A percentile compares a stretch with the other conserved stretches of the same genome.
phyloP scores from a whole-genome alignment of 1,284 basidiomycete species.

The Tilletia setariae region DNA sequence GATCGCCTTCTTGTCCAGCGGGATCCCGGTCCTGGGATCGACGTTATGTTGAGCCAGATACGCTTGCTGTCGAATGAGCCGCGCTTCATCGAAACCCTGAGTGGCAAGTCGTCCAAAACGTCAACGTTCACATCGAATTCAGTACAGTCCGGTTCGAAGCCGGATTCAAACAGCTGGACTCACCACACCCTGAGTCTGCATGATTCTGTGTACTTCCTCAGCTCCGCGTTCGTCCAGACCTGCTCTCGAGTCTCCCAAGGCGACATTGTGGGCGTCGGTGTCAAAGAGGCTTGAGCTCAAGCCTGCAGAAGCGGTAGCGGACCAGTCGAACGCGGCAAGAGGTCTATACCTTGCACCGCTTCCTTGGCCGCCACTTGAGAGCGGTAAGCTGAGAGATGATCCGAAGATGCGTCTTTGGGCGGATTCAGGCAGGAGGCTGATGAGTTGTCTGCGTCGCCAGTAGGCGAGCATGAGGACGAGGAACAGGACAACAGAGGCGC shows the following conservation, averaged over 20 bases:
- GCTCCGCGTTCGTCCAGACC: slow-evolving; percentile 43
- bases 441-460: slow-evolving; percentile 24
- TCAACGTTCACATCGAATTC: too few species aligned
- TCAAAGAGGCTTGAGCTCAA: slow-evolving; percentile 43
- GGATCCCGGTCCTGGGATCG: slow-evolving; percentile 48
- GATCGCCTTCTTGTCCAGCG: slow-evolving; percentile 47
- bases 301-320: slow-evolving; percentile 25
- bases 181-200: slow-evolving; percentile 37
- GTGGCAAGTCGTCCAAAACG: not conserved
- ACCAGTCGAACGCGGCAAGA: slow-evolving; percentile 34
- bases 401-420: slow-evolving; percentile 18
- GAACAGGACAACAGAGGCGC: slow-evolving; percentile 28
- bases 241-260: slow-evolving; percentile 31
- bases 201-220: slow-evolving; percentile 42
- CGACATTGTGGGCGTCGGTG: slow-evolving; percentile 42
- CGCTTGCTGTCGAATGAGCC: slow-evolving; percentile 43
- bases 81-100: slow-evolving; percentile 46
- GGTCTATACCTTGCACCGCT: slow-evolving; percentile 20
- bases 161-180: too few species aligned
- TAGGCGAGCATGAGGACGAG: slow-evolving; percentile 25
- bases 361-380: not conserved
- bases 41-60: slow-evolving; percentile 40
- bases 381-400: not conserved
- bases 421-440: slow-evolving; percentile 23
- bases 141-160: too few species aligned